A percentile compares a stretch with the other conserved stretches of the same genome.
These are phyloP conservation scores for Pythium graminicola DNA, from an alignment of 352 stramenopile genomes.

Conservation along the genomic window DNA sequence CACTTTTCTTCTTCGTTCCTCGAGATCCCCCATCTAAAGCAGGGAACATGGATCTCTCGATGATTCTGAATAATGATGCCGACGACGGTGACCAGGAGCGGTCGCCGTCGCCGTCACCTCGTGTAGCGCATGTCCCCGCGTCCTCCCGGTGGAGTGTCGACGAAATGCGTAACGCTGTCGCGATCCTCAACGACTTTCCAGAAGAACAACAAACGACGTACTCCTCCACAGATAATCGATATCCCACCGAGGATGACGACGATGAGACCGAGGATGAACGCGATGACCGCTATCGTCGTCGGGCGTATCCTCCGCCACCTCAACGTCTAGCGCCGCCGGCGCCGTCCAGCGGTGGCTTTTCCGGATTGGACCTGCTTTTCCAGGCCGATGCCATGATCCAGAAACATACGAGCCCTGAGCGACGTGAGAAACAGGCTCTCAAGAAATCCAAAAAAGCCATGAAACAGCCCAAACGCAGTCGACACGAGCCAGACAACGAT, in stretches of 20 bases:
- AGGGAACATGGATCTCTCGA: constrained; percentile 25
- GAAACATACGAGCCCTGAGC: constrained; percentile 18
- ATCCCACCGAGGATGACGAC: constrained; percentile 12
- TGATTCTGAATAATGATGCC: constrained; percentile 22
- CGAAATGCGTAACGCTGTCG: constrained; percentile 54
- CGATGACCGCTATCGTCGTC: constrained; percentile 1
- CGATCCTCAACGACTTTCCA: constrained; percentile 54
- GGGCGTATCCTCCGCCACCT: background rate
- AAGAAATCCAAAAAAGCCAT: constrained; percentile 10
- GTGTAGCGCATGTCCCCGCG: constrained; percentile 1
- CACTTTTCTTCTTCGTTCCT: constrained; percentile 19
- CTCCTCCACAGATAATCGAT: background rate
- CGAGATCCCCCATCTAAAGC: background rate
- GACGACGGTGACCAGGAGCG: constrained; percentile 21
- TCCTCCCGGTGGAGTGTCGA: constrained; percentile 33
- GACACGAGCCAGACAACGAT: constrained; percentile 3
- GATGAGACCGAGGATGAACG: constrained; percentile 22
- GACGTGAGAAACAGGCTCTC: background rate
- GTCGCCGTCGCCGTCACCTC: constrained; percentile 5
- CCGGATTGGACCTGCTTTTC: constrained; percentile 55
- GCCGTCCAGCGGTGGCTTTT: constrained; percentile 13
- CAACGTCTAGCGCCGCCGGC: background rate
- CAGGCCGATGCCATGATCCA: constrained; percentile 70
- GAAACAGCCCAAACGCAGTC: background rate
- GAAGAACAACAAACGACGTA: background rate